These are phyloP conservation scores for Eimeria praecox DNA, from an alignment of 169 alveolate species.

Conservation along the genomic window DNA sequence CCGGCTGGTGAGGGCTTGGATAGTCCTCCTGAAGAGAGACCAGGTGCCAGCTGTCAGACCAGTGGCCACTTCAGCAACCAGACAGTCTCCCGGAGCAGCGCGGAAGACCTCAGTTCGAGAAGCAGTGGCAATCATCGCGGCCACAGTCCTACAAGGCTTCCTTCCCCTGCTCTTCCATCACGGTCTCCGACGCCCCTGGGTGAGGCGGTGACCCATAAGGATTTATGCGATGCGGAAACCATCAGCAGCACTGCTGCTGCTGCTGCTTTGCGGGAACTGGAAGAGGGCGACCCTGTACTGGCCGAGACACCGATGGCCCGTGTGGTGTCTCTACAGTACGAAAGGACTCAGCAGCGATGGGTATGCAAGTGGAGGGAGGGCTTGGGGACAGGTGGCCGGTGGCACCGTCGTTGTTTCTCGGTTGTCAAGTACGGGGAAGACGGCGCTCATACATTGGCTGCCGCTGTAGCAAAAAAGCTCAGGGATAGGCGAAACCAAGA, in stretches of 20 bases:
- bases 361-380: constrained; percentile 81
- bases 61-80: constrained; percentile 36
- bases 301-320: constrained; percentile 72
- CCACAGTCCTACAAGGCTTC: not conserved
- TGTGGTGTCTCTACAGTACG: constrained; percentile 80
- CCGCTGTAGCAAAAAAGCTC: constrained; percentile 81
- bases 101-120: constrained; percentile 21
- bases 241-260: constrained; percentile 70
- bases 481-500: constrained; percentile 75
- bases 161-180: constrained; percentile 19
- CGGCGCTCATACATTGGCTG: constrained; percentile 80
- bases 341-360: constrained; percentile 82
- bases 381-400: constrained; percentile 46
- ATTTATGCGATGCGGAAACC: not conserved
- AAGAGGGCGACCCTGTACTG: constrained; percentile 53
- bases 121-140: constrained; percentile 43
- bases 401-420: constrained; percentile 81
- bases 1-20: constrained; percentile 42
- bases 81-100: constrained; percentile 10
- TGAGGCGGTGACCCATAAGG: not conserved
- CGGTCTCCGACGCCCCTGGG: not conserved
- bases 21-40: constrained; percentile 34
- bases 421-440: constrained; percentile 80
- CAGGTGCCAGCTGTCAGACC: not conserved
- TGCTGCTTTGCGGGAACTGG: constrained; percentile 61